Evolutionary conservation across 371 early-diverging fungal species (phyloP).

Genomic region (Mortierella sp.): DNA sequence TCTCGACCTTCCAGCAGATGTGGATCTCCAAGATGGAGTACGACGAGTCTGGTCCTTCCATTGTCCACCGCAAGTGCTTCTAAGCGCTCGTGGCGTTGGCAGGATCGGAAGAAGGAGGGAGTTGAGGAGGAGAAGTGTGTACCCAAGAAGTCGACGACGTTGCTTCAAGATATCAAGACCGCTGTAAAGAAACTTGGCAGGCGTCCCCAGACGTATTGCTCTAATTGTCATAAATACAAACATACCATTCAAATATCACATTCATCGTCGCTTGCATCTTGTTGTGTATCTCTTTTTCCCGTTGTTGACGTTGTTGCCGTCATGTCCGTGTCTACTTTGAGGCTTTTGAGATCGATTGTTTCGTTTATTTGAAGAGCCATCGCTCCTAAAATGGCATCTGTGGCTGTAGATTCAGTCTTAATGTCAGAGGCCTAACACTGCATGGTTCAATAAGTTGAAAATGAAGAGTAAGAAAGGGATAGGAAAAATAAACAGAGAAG

Average conservation of each 20-base stretch:
- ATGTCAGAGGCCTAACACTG: too few relatives aligned
- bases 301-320: not conserved
- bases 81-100: conserved; percentile 62
- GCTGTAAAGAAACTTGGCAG: conserved; percentile 14
- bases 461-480: too few relatives aligned
- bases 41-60: conserved; percentile 97
- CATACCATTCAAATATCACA: conserved; percentile 22
- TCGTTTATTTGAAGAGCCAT: too few relatives aligned
- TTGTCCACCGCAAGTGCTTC: conserved; percentile 99
- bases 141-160: conserved; percentile 2
- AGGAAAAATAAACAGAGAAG: too few relatives aligned
- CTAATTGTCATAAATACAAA: conserved; percentile 17
- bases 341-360: too few relatives aligned
- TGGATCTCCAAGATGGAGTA: conserved; percentile 88
- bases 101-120: not conserved
- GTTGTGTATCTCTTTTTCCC: not conserved
- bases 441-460: too few relatives aligned
- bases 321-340: not conserved
- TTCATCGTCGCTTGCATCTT: not conserved
- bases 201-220: conserved; percentile 5
- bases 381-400: too few relatives aligned
- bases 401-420: too few relatives aligned
- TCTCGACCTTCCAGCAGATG: conserved; percentile 77
- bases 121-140: not conserved
- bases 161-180: conserved; percentile 9